These are phyloP conservation scores for Hygrophoropsis aurantiaca DNA, from an alignment of 768 basidiomycete species.

Conservation along the genomic window DNA sequence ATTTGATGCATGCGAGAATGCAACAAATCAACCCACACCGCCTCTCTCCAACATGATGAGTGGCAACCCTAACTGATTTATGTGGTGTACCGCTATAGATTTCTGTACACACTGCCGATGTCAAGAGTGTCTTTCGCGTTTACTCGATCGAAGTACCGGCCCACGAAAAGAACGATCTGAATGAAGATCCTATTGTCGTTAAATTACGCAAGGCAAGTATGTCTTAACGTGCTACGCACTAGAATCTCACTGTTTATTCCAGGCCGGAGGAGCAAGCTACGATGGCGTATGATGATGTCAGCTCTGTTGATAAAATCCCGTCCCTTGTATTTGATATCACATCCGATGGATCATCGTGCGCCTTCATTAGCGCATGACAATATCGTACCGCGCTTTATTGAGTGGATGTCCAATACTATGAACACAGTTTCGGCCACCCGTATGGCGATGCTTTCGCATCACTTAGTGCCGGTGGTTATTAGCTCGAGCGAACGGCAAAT, in stretches of 20 bases:
- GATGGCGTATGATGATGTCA: constrained; percentile 63
- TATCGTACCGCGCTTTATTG: no score
- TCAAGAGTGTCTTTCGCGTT: constrained; percentile 74
- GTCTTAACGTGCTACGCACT: neutral
- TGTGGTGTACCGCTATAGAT: constrained; percentile 51
- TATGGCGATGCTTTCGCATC: no score
- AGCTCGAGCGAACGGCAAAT: constrained; percentile 33
- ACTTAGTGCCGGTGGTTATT: neutral
- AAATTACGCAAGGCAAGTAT: constrained; percentile 75
- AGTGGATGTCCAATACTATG: no score
- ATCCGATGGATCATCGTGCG: no score
- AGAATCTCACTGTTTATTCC: constrained; percentile 15
- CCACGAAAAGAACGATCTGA: constrained; percentile 77
- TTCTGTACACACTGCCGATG: constrained; percentile 87
- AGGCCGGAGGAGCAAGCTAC: constrained; percentile 90
- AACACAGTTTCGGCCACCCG: no score
- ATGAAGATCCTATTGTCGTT: constrained; percentile 82
- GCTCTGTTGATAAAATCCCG: neutral
- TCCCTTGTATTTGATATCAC: no score
- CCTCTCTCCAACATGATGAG: neutral
- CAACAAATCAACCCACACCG: neutral
- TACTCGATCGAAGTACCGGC: constrained; percentile 91
- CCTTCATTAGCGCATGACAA: no score
- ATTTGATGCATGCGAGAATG: neutral
- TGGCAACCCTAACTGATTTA: constrained; percentile 27